phyloP scores from a whole-genome alignment of 345 rosid species.

The Populus deltoides region DNA sequence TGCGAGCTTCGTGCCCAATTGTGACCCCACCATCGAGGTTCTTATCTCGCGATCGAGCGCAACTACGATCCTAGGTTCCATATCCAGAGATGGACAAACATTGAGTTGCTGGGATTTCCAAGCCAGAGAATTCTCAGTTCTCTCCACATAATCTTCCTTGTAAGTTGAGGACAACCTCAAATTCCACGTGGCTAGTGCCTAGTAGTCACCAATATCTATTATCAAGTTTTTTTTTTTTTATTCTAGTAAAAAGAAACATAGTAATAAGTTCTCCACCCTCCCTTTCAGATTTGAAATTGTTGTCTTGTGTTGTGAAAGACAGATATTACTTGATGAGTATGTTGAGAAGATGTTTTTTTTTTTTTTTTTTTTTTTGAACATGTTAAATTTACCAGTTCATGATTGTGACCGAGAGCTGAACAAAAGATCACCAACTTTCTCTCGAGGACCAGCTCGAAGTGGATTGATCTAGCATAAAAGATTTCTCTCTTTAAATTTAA shows the following conservation, averaged over 20 bases:
- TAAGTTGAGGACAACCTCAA: no score
- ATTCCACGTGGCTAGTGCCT: no score
- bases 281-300: not conserved
- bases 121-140: no score
- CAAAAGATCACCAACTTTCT: not conserved
- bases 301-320: not conserved
- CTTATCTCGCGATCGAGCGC: not conserved
- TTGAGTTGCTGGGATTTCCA: no score
- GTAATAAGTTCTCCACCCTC: not conserved
- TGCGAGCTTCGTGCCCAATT: not conserved
- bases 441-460: not conserved
- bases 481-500: no score
- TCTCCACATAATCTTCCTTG: no score
- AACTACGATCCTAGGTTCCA: not conserved
- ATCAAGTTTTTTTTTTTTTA: no score
- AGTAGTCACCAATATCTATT: no score
- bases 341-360: not conserved
- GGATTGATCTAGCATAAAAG: no score
- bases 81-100: no score
- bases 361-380: not conserved
- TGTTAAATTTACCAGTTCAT: not conserved
- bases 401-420: not conserved
- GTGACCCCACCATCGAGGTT: not conserved
- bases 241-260: no score
- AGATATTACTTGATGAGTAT: not conserved